These are phyloP conservation scores for Iberis pinnata DNA, from an alignment of 345 rosid species.

Conservation along the genomic window DNA sequence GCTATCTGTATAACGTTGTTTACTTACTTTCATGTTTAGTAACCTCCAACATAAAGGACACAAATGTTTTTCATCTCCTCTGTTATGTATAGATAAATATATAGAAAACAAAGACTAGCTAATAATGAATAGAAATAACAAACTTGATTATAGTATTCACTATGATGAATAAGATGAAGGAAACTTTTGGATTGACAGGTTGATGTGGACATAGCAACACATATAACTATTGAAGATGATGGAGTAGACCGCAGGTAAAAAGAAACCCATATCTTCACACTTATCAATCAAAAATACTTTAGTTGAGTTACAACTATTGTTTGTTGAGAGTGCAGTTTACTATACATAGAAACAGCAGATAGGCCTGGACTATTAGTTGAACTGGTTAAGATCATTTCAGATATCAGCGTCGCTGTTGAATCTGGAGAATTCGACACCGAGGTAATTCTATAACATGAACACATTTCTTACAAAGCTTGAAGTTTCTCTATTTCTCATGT, in stretches of 20 bases:
- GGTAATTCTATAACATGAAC: constrained; percentile 30
- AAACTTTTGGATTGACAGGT: constrained; percentile 35
- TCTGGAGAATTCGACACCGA: constrained; percentile 99
- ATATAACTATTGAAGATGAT: constrained; percentile 52
- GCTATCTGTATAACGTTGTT: neutral
- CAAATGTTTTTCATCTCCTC: neutral
- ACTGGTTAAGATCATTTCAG: constrained; percentile 71
- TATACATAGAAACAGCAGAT: constrained; percentile 84
- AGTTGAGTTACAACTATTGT: neutral
- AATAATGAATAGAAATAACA: neutral
- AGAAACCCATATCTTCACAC: constrained; percentile 2
- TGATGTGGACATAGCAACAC: constrained; percentile 96
- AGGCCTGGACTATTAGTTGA: constrained; percentile 92
- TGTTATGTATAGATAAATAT: neutral
- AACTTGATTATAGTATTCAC: too few species aligned
- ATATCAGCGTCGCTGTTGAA: constrained; percentile 68
- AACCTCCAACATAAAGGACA: neutral
- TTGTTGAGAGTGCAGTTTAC: constrained; percentile 50
- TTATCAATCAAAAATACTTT: neutral
- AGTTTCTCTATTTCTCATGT: neutral
- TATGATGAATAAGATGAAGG: too few species aligned
- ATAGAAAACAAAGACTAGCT: neutral
- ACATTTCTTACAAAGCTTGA: neutral
- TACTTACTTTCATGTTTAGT: too few species aligned
- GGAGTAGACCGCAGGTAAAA: constrained; percentile 74